Percentiles rank a stretch among this genome's conserved stretches.
These are phyloP conservation scores for Wickerhamiella alocasiicola DNA, from an alignment of 805 yeast genomes.

Conservation along the genomic window DNA sequence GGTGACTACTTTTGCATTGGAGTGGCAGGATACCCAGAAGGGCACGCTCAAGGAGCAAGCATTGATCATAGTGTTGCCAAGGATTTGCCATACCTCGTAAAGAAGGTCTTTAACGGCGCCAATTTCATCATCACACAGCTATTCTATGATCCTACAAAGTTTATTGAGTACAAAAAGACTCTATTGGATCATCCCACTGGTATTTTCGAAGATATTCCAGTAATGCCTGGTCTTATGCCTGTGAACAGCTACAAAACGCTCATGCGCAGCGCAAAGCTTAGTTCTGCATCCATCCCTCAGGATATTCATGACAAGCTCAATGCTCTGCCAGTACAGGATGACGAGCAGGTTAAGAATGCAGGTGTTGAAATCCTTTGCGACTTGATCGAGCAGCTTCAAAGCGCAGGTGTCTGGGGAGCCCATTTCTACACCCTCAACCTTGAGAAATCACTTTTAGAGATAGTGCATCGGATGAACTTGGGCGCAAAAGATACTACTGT, in stretches of 20 bases:
- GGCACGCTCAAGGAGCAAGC: constrained; percentile 82
- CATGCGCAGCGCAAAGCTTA: constrained; percentile 87
- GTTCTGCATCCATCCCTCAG: constrained; percentile 68
- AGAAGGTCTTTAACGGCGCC: constrained; percentile 88
- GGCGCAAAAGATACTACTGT: constrained; percentile 6
- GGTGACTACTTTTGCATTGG: constrained; percentile 91
- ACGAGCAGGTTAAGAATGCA: constrained; percentile 73
- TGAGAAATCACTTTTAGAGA: constrained; percentile 83
- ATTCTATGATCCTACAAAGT: constrained; percentile 77
- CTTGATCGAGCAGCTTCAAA: constrained; percentile 58
- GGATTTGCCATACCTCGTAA: constrained; percentile 70
- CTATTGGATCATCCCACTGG: constrained; percentile 51
- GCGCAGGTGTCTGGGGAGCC: constrained; percentile 62
- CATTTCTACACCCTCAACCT: constrained; percentile 88
- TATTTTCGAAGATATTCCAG: constrained; percentile 58
- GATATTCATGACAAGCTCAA: constrained; percentile 56
- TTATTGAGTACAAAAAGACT: constrained; percentile 59
- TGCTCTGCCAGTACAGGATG: constrained; percentile 63
- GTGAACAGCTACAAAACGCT: constrained; percentile 86
- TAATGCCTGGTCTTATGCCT: constrained; percentile 98
- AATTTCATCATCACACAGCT: constrained; percentile 85
- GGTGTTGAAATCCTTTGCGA: constrained; percentile 72
- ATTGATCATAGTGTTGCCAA: constrained; percentile 48
- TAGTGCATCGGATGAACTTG: constrained; percentile 50
- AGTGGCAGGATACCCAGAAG: constrained; percentile 96